Base-by-base conservation (phyloP, 352 stramenopile species). In the Pythium myriotylum region DNA sequence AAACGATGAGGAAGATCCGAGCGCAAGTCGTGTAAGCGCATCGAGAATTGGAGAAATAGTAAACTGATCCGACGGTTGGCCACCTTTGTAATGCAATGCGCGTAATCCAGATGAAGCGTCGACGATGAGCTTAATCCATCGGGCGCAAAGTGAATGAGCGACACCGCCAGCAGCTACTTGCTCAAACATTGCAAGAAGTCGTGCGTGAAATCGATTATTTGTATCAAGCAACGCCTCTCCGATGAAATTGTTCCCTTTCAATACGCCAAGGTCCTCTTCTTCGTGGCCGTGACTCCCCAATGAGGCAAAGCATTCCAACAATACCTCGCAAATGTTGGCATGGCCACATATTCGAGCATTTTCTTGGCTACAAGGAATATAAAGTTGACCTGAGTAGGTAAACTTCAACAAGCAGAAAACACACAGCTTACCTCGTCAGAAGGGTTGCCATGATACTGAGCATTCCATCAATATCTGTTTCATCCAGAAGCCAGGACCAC, bases 91-190 rank as follows among this genome's bases (percentile, higher is more conserved):
- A 22, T 46, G 3, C n/a, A 1, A 19, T 14, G 39, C 35, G 5
- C 19, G 20, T 23, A n/a, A 19, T 16, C 17, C 20, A 19, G 39
- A 19, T 4, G 54, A 48, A 0, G 41, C 56, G 14, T 70, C 37
- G 2, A 61, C 45, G 24, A 74, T 52, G 14, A 74, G 20, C 48
- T 68, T 68, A 37, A 74, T 56, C 67, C 67, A 74, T 1, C 55
- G 62, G 22, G 52, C 42, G 0, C 53, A 53, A 40, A 68, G 22
- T 1, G 24, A 45, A 40, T 67, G 56, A 8, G 61, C 57, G 20
- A 70, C 42, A 2, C 56, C 48, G 17, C 27, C 40, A 8, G 35
- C 35, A 40, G 65, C 46, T 2, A 53, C 57, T 6, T 40, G 40
- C 39, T 65, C 47, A 4, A 74, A 19, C 29, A 74, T 64, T 2